Conservation (phyloP, 1,284 basidiomycete species). For the Apiotrichum veenhuisii region DNA sequence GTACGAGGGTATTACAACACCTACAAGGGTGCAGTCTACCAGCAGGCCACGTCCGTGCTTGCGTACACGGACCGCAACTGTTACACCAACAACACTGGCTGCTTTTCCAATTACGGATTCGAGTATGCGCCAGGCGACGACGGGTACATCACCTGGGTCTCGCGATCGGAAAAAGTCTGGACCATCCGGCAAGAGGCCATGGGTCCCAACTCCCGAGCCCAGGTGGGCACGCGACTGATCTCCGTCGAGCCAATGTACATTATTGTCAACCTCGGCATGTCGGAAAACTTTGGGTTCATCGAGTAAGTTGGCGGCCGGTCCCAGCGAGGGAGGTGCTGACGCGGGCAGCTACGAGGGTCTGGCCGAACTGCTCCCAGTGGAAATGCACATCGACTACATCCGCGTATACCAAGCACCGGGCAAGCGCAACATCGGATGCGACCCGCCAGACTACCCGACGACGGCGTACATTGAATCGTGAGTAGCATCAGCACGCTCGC, state of each 20-base stretch:
- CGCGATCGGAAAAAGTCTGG: conserved; percentile 55
- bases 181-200: conserved; percentile 59
- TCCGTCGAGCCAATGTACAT: conserved; percentile 67
- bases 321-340: too few species aligned
- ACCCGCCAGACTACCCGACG: conserved; percentile 46
- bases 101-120: conserved; percentile 58
- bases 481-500: too few species aligned
- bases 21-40: conserved; percentile 71
- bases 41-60: conserved; percentile 71
- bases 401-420: conserved; percentile 52
- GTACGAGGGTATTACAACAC: conserved; percentile 64
- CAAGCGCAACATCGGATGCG: conserved; percentile 45
- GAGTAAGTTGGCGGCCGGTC: conserved; percentile 63
- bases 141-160: conserved; percentile 65
- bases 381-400: conserved; percentile 51
- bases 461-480: conserved; percentile 43
- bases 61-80: conserved; percentile 53
- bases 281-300: conserved; percentile 50
- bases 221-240: conserved; percentile 63
- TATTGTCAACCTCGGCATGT: conserved; percentile 48
- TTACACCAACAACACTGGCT: conserved; percentile 54
- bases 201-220: conserved; percentile 55
- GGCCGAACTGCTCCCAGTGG: conserved; percentile 49
- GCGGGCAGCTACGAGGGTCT: conserved; percentile 59
- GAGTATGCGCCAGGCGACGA: conserved; percentile 63